phyloP scores from a whole-genome alignment of 2,329 filamentous ascomycete species.

The Metarhizium brunneum region DNA sequence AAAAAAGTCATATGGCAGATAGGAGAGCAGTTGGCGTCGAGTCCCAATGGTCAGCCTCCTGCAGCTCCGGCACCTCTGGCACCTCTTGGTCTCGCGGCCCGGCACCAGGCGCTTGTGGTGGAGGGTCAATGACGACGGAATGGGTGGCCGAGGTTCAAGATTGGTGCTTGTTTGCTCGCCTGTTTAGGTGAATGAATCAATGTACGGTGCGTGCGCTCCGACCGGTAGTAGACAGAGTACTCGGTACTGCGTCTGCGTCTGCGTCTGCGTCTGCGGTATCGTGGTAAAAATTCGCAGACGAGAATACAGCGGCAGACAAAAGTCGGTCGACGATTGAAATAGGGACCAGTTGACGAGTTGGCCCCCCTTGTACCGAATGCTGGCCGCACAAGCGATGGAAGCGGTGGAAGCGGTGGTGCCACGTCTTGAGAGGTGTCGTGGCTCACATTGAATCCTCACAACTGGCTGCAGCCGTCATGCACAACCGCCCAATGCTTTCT shows the following conservation, averaged over 20 bases:
- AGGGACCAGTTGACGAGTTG: neutral
- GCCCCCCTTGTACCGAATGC: neutral
- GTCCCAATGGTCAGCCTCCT: slow-evolving; percentile 2
- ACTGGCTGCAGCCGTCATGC: neutral
- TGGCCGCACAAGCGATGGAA: neutral
- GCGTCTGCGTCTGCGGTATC: neutral
- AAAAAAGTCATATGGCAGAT: slow-evolving; percentile 1
- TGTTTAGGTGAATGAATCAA: neutral
- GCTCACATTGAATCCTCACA: neutral
- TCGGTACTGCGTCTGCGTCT: neutral
- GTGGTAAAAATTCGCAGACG: neutral
- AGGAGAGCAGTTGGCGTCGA: slow-evolving; percentile 3
- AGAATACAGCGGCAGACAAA: neutral
- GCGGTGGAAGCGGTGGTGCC: slow-evolving; percentile 4
- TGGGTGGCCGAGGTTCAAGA: neutral
- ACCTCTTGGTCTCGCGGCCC: neutral
- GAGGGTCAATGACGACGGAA: neutral
- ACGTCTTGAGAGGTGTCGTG: slow-evolving; percentile 3
- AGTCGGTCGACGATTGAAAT: neutral
- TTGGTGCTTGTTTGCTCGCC: neutral
- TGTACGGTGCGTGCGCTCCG: too few species aligned
- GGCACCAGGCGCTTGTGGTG: neutral
- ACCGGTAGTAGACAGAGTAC: neutral
- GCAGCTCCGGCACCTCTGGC: neutral
- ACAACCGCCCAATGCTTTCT: neutral